Conservation (phyloP, 164 flowering plant genomes). For the Chloranthus sessilifolius region DNA sequence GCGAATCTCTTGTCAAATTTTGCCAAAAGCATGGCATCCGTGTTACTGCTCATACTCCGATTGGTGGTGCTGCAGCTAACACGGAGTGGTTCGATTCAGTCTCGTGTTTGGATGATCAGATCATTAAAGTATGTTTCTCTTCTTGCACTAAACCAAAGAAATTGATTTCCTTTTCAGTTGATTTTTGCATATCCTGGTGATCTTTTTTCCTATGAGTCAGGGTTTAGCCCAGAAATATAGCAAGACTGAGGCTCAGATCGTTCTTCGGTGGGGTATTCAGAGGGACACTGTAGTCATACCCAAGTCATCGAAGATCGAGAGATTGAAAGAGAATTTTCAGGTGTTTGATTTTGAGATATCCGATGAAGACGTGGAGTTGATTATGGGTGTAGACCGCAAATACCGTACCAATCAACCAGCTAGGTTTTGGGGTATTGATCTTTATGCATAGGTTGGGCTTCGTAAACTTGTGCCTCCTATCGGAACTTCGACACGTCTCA, state of each 20-base stretch:
- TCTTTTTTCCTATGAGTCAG: constrained; percentile 24
- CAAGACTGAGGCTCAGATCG: constrained; percentile 69
- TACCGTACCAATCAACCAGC: constrained; percentile 75
- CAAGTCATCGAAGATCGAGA: constrained; percentile 66
- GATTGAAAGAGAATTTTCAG: constrained; percentile 68
- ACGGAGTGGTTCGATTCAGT: constrained; percentile 80
- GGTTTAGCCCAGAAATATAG: constrained; percentile 67
- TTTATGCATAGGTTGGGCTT: constrained; percentile 58
- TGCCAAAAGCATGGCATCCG: constrained; percentile 92
- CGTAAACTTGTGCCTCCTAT: too few species aligned
- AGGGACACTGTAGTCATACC: constrained; percentile 78
- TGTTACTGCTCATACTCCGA: constrained; percentile 89
- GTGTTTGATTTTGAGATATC: constrained; percentile 74
- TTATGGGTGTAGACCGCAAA: constrained; percentile 52
- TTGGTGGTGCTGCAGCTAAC: constrained; percentile 84
- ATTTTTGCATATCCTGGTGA: background rate
- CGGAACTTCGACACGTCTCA: too few species aligned
- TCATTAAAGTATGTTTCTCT: constrained; percentile 44
- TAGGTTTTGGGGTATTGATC: constrained; percentile 81
- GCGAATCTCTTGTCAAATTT: constrained; percentile 84
- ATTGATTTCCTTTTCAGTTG: background rate
- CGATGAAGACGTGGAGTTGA: constrained; percentile 71
- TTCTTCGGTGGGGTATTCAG: constrained; percentile 90
- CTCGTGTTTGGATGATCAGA: constrained; percentile 83
- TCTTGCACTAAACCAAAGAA: background rate